Evolutionary conservation across 2,329 filamentous ascomycete genomes (phyloP), one percentile per base, ranked within the genome.

Genomic region (Cladosporium sp.): DNA sequence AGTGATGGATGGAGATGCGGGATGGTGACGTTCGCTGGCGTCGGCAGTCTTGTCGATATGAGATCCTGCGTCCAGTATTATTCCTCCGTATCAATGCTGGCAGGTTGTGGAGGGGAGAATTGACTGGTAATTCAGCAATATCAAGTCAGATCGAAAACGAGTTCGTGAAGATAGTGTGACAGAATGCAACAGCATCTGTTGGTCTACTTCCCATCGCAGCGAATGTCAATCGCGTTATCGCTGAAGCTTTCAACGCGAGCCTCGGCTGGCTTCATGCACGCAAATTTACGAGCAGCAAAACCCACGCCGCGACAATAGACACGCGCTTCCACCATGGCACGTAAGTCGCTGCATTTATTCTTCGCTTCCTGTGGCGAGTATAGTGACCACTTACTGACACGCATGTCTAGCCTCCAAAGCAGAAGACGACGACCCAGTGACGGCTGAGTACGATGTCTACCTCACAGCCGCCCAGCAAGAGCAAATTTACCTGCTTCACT

Each of bases 401-500:
- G 15, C 5, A 12, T 28, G 14, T n/a, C 25, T 11, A 59, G 50
- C 57, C 37, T 49, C 51, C 12, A 51, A 51, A 62, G 61, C 65
- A 51, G 59, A 55, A 51, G 66, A 69, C 37, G 76, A 79, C 60
- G 79, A 81, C 61, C 76, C 77, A 3, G 76, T 81, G 62, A 73
- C 77, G 14, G 76, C 77, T 34, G 76, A 79, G 66, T 97, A 96
- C 82, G 84, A 90, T 70, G 85, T 97, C 73, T 93, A 88, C 76
- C 86, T 96, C 70, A 96, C 92, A 66, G 88, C 90, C 20, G 82
- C 87, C 65, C 84, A 92, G 60, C 61, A 66, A 36, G 72, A 77
- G 60, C 72, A 78, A 65, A 73, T 80, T 47, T 88, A 93, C 67
- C 84, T 97, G 63, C 84, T 99, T 47, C 92, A 97, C 77, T 95